Conservation (phyloP, 495 filamentous ascomycete genomes). For the Hypomontagnella monticulosa region DNA sequence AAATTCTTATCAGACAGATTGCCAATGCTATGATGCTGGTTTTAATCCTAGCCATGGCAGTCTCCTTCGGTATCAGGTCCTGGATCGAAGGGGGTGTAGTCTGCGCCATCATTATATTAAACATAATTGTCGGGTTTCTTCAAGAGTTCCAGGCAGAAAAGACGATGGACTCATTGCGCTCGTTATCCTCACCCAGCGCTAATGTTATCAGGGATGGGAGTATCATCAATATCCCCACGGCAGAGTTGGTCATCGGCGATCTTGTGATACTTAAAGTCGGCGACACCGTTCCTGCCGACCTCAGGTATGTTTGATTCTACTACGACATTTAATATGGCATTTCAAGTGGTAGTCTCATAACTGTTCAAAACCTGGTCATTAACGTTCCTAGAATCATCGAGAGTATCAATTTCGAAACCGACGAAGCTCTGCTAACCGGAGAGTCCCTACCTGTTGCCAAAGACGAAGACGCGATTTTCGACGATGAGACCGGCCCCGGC, state of each 20-base stretch:
- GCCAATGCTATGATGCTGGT: conserved; percentile 67
- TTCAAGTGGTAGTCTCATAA: too few species aligned
- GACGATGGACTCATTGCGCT: conserved; percentile 77
- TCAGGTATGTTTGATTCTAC: conserved; percentile 5
- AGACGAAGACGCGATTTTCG: conserved; percentile 47
- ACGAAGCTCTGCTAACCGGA: conserved; percentile 62
- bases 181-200: conserved; percentile 69
- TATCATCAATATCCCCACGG: conserved; percentile 59
- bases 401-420: conserved; percentile 56
- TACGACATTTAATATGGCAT: too few species aligned
- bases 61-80: conserved; percentile 72
- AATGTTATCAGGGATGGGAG: conserved; percentile 65
- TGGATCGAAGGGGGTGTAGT: conserved; percentile 79
- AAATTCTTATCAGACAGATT: conserved; percentile 70
- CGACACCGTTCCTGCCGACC: conserved; percentile 81
- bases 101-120: conserved; percentile 69
- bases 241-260: conserved; percentile 69
- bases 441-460: conserved; percentile 59
- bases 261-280: conserved; percentile 76
- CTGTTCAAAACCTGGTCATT: too few species aligned
- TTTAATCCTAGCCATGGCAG: conserved; percentile 78
- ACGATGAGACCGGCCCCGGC: conserved; percentile 50
- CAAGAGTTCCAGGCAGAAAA: conserved; percentile 79
- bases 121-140: conserved; percentile 74
- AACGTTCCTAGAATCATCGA: conserved; percentile 44